These are phyloP conservation scores for Podospora appendiculata DNA, from an alignment of 495 filamentous ascomycete genomes.

Conservation along the genomic window DNA sequence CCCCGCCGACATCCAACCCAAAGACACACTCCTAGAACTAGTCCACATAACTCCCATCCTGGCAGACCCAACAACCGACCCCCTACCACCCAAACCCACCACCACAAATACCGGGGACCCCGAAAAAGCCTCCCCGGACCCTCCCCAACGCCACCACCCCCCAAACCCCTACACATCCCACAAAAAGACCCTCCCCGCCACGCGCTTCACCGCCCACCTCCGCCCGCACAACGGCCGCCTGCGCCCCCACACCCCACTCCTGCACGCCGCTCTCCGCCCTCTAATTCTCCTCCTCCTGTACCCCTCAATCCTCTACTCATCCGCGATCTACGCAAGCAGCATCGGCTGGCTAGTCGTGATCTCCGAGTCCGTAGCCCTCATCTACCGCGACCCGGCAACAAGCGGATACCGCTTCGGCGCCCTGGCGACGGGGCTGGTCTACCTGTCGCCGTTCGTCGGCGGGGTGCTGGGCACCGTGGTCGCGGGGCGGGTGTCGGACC, in stretches of 20 bases:
- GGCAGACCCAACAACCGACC: too few species aligned
- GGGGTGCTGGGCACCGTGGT: not conserved
- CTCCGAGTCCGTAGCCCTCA: not conserved
- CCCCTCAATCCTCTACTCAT: not conserved
- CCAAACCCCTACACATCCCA: not conserved
- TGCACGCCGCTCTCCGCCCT: not conserved
- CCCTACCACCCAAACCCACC: not conserved
- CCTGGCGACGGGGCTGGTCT: not conserved
- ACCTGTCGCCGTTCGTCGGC: not conserved
- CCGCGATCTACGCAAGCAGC: not conserved
- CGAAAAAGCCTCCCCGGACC: not conserved
- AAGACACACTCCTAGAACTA: too few species aligned
- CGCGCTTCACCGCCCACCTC: not conserved
- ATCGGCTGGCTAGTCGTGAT: not conserved
- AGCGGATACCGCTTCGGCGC: not conserved
- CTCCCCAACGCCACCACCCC: not conserved
- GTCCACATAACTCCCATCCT: too few species aligned
- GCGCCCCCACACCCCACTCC: not conserved
- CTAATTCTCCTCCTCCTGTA: not conserved
- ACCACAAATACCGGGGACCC: not conserved
- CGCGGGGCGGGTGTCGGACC: not conserved
- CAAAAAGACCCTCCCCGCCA: not conserved
- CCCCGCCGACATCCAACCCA: too few species aligned
- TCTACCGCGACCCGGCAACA: not conserved
- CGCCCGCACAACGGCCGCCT: not conserved